Percentiles rank a stretch among this genome's conserved stretches.
Conservation (phyloP, 768 basidiomycete genomes). For the Mycena vitilis region DNA sequence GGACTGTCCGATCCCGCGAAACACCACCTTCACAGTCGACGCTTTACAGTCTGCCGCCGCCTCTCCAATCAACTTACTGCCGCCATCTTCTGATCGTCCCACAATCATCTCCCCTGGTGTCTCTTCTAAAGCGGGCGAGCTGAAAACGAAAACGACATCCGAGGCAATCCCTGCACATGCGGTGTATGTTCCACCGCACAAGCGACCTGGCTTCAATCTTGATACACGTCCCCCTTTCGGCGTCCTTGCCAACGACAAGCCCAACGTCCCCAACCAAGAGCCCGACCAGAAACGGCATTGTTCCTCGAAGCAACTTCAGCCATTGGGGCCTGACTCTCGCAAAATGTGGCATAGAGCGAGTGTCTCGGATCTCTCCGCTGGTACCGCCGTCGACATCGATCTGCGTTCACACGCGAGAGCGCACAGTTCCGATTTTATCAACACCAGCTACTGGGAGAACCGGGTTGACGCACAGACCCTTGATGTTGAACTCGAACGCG, state of each 20-base stretch:
- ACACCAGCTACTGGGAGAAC: background rate
- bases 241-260: conserved; percentile 3
- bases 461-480: conserved; percentile 46
- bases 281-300: background rate
- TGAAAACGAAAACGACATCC: background rate
- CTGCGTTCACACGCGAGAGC: background rate
- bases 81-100: background rate
- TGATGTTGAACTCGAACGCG: conserved; percentile 91
- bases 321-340: background rate
- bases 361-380: background rate
- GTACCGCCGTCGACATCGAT: background rate
- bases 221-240: conserved; percentile 14
- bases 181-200: conserved; percentile 24
- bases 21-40: background rate
- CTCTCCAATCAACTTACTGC: background rate
- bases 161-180: background rate
- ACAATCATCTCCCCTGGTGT: background rate
- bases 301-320: conserved; percentile 7
- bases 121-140: background rate
- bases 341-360: conserved; percentile 1
- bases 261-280: background rate
- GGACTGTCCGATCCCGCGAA: conserved; percentile 18
- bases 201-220: conserved; percentile 14
- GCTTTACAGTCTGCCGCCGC: background rate
- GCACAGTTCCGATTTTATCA: background rate